phyloP scores from a whole-genome alignment of 2,329 filamentous ascomycete genomes.

The Aspergillus sp. region DNA sequence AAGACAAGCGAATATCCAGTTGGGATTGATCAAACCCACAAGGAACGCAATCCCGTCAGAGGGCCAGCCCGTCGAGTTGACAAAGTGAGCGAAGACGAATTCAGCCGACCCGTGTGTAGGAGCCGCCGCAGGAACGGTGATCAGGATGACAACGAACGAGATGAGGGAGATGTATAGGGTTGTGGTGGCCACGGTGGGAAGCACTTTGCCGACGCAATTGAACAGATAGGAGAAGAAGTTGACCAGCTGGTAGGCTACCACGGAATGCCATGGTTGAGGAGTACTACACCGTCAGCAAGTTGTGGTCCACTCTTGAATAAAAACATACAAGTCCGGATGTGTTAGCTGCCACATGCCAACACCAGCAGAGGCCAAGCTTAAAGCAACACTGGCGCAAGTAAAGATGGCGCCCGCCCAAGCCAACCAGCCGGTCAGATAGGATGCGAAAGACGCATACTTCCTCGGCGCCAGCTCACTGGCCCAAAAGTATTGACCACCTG shows the following conservation, averaged over 20 bases:
- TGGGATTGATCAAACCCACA: conserved; percentile 54
- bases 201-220: conserved; percentile 45
- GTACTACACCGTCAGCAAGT: conserved; percentile 22
- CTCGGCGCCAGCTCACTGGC: conserved; percentile 50
- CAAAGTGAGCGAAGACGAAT: conserved; percentile 56
- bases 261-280: conserved; percentile 37
- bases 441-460: conserved; percentile 47
- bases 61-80: conserved; percentile 54
- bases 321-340: conserved; percentile 54
- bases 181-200: conserved; percentile 42
- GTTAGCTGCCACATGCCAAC: conserved; percentile 55
- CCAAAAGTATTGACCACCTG: conserved; percentile 56
- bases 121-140: conserved; percentile 49
- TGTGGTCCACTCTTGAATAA: neutral
- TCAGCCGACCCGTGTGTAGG: conserved; percentile 47
- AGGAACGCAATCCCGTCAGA: conserved; percentile 53
- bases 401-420: conserved; percentile 57
- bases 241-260: conserved; percentile 50
- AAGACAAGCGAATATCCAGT: conserved; percentile 54
- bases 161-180: conserved; percentile 50
- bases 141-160: conserved; percentile 52
- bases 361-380: conserved; percentile 50
- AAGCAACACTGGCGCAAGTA: conserved; percentile 54
- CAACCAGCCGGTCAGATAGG: conserved; percentile 54
- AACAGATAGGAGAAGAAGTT: conserved; percentile 53